These are phyloP conservation scores for Farysia itapuensis DNA, from an alignment of 1,284 basidiomycete genomes.

Conservation along the genomic window DNA sequence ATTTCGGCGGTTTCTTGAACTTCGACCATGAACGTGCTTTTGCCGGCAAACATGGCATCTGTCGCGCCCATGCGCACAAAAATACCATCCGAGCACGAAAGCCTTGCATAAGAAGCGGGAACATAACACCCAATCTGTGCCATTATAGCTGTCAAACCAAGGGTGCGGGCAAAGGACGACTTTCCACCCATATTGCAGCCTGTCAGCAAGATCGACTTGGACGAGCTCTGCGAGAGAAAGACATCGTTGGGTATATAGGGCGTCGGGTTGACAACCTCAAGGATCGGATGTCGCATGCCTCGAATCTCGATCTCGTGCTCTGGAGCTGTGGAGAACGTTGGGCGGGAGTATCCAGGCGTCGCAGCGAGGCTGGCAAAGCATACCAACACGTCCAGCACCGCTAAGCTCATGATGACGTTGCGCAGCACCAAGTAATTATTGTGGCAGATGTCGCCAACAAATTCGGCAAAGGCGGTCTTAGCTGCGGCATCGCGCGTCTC, in stretches of 20 bases:
- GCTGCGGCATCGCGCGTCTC: conserved; percentile 71
- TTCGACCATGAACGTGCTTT: conserved; percentile 95
- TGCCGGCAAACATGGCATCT: conserved; percentile 79
- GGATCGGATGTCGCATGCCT: conserved; percentile 51
- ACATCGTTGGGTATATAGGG: conserved; percentile 53
- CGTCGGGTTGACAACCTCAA: conserved; percentile 29
- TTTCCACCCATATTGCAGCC: conserved; percentile 66
- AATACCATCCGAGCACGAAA: conserved; percentile 80
- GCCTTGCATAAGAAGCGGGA: conserved; percentile 71
- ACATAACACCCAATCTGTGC: conserved; percentile 66
- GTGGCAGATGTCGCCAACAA: conserved; percentile 30
- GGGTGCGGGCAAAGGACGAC: conserved; percentile 65
- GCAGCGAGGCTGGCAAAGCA: conserved; percentile 37
- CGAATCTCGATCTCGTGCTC: conserved; percentile 14
- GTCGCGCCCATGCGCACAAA: conserved; percentile 82
- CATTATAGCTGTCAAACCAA: conserved; percentile 58
- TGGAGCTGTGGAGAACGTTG: conserved; percentile 3
- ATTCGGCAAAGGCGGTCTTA: conserved; percentile 28
- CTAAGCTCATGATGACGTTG: conserved; percentile 39
- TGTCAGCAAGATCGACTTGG: conserved; percentile 45
- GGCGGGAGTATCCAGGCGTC: conserved; percentile 34
- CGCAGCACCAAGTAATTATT: conserved; percentile 37
- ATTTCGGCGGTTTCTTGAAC: conserved; percentile 92
- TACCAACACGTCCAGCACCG: conserved; percentile 41
- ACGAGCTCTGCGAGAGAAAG: conserved; percentile 3